phyloP scores from a whole-genome alignment of 2,329 filamentous ascomycete genomes.

The Celoporthe dispersa region DNA sequence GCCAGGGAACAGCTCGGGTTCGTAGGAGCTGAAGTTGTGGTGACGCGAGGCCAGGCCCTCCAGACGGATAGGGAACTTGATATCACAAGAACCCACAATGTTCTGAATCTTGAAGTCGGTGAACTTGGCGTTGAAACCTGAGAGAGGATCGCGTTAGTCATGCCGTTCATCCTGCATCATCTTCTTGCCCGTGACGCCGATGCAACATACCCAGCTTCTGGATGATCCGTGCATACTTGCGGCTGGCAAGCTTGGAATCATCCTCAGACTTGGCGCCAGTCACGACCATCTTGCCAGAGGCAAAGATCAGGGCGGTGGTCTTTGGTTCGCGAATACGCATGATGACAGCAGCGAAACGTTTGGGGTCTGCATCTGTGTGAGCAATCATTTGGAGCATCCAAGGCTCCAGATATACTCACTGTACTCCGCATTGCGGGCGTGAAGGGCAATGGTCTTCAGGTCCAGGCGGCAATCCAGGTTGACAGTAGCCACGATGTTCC shows the following conservation, averaged over 20 bases:
- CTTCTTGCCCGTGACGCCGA: too few relatives aligned
- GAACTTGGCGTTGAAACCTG: conserved; percentile 95
- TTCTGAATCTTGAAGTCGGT: conserved; percentile 99
- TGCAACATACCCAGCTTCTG: conserved; percentile 76
- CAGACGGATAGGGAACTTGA: conserved; percentile 98
- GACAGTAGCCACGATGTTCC: conserved; percentile 99
- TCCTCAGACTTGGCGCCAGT: conserved; percentile 98
- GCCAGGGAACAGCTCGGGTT: conserved; percentile 97
- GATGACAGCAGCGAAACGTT: conserved; percentile 99
- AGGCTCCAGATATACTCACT: conserved; percentile 43
- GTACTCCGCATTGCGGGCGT: conserved; percentile 98
- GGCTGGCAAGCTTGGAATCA: conserved; percentile 93
- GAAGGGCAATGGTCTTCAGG: conserved; percentile 97
- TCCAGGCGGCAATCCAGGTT: conserved; percentile 97
- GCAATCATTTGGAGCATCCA: conserved; percentile 18
- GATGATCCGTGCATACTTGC: conserved; percentile 98
- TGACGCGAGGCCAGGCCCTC: conserved; percentile 95
- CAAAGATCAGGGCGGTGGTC: conserved; percentile 97
- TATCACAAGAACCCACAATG: conserved; percentile 97
- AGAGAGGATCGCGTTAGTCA: background rate
- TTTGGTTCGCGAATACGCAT: conserved; percentile 99
- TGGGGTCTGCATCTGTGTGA: conserved; percentile 27
- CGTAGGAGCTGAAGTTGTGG: conserved; percentile 99
- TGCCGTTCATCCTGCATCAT: background rate
- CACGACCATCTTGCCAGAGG: conserved; percentile 98